phyloP scores from a whole-genome alignment of 2,329 filamentous ascomycete genomes.

The Diaporthe citriasiana region DNA sequence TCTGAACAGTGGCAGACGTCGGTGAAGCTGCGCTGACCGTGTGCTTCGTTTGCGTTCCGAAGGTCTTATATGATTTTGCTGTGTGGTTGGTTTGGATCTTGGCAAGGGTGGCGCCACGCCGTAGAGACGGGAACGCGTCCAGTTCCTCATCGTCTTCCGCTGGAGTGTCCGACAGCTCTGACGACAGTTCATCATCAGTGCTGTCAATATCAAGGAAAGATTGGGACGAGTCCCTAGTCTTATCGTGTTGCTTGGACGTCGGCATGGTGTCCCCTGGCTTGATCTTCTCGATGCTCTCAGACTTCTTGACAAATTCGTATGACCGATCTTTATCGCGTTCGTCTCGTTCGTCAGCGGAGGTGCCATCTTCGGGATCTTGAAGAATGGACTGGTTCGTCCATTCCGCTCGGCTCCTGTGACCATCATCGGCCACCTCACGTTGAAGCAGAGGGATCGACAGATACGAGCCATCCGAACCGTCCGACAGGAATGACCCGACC shows the following conservation, averaged over 20 bases:
- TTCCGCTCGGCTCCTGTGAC: constrained; percentile 57
- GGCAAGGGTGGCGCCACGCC: constrained; percentile 39
- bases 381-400: constrained; percentile 71
- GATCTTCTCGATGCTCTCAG: constrained; percentile 64
- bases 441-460: constrained; percentile 83
- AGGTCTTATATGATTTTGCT: constrained; percentile 44
- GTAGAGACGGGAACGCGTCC: constrained; percentile 49
- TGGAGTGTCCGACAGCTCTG: constrained; percentile 70
- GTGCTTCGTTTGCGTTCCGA: constrained; percentile 44
- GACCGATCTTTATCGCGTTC: constrained; percentile 58
- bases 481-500: constrained; percentile 65
- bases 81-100: constrained; percentile 50
- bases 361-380: constrained; percentile 58
- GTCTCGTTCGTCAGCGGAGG: constrained; percentile 41
- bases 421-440: constrained; percentile 71
- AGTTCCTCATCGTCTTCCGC: constrained; percentile 51
- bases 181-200: constrained; percentile 71
- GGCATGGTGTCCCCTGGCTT: constrained; percentile 48
- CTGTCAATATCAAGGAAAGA: constrained; percentile 64
- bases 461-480: constrained; percentile 80
- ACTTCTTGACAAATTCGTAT: constrained; percentile 68
- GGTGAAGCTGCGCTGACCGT: constrained; percentile 55
- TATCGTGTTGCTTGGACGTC: constrained; percentile 47
- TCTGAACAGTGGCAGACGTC: constrained; percentile 63
- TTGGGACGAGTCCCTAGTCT: constrained; percentile 45